Conservation (phyloP, 345 rosid genomes). For the Heritiera fomes region DNA sequence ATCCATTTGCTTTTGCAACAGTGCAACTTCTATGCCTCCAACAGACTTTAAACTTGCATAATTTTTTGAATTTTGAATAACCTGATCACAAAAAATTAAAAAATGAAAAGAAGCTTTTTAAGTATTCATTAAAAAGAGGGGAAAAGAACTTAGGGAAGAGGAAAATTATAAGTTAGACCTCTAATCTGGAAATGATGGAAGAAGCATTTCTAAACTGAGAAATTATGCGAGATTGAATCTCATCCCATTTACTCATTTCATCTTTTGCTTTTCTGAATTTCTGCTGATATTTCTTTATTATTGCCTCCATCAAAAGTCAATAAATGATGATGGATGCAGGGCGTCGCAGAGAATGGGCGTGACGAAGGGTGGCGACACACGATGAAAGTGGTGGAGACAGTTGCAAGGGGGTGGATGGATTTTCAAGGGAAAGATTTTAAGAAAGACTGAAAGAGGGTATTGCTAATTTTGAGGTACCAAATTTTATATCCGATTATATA, state of each 20-base stretch:
- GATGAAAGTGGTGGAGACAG: not conserved
- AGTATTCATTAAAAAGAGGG: not conserved
- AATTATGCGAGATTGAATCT: conserved; percentile 58
- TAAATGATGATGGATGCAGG: not conserved
- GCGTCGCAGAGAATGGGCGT: not conserved
- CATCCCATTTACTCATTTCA: conserved; percentile 67
- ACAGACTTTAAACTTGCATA: conserved; percentile 56
- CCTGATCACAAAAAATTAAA: conserved; percentile 31
- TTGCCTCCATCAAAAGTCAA: conserved; percentile 51
- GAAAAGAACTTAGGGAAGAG: not conserved
- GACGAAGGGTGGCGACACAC: not conserved
- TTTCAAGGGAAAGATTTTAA: not conserved
- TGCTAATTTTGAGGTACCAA: too few species aligned
- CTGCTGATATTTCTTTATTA: conserved; percentile 67
- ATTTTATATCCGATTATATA: too few species aligned
- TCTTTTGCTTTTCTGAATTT: conserved; percentile 57
- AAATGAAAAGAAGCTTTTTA: too few species aligned
- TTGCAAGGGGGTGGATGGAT: not conserved
- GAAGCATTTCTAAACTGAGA: conserved; percentile 66
- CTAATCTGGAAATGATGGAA: conserved; percentile 67
- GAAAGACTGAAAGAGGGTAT: not conserved
- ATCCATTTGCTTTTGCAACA: conserved; percentile 70
- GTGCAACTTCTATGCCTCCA: conserved; percentile 53
- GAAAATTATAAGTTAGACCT: conserved; percentile 29
- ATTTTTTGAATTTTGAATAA: conserved; percentile 49